Evolutionary conservation across 768 basidiomycete genomes (phyloP).

Genomic region (Lentinus brumalis): DNA sequence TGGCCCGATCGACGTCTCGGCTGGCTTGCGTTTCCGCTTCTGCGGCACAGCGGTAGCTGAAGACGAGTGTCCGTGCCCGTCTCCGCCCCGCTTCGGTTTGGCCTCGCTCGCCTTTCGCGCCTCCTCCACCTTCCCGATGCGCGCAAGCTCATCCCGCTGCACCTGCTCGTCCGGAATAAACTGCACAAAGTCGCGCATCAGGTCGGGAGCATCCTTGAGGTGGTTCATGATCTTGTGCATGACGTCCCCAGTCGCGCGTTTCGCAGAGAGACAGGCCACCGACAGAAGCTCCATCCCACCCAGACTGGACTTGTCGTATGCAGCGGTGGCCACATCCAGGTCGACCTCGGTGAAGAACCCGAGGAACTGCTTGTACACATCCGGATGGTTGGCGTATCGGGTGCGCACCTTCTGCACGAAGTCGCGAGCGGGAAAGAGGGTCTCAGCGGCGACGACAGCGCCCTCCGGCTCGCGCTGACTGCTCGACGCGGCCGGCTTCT

Average conservation of each 20-base stretch:
- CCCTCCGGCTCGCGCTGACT: not conserved
- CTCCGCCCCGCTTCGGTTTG: slow-evolving; percentile 35
- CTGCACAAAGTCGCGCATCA: slow-evolving; percentile 71
- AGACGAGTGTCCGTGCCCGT: slow-evolving; percentile 43
- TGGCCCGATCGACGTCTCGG: no score
- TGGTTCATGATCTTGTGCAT: slow-evolving; percentile 66
- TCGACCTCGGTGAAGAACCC: slow-evolving; percentile 64
- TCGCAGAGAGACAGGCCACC: slow-evolving; percentile 15
- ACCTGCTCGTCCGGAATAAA: slow-evolving; percentile 59
- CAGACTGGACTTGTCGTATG: no score
- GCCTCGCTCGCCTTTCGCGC: slow-evolving; percentile 31
- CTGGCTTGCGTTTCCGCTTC: slow-evolving; percentile 70
- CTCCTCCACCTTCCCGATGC: slow-evolving; percentile 26
- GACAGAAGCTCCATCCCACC: slow-evolving; percentile 27
- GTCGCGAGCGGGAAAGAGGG: slow-evolving; percentile 80
- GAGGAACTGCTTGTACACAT: slow-evolving; percentile 80
- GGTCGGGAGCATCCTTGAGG: slow-evolving; percentile 76
- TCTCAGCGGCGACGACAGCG: slow-evolving; percentile 15
- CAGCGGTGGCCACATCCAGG: no score
- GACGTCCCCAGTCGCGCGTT: slow-evolving; percentile 56
- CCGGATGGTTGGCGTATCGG: slow-evolving; percentile 75
- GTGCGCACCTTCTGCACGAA: slow-evolving; percentile 98
- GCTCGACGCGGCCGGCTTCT: not conserved
- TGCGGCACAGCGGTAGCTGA: slow-evolving; percentile 49
- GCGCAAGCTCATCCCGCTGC: slow-evolving; percentile 25